Conservation (phyloP, 768 basidiomycete species). For the Steccherinum ochraceum region DNA sequence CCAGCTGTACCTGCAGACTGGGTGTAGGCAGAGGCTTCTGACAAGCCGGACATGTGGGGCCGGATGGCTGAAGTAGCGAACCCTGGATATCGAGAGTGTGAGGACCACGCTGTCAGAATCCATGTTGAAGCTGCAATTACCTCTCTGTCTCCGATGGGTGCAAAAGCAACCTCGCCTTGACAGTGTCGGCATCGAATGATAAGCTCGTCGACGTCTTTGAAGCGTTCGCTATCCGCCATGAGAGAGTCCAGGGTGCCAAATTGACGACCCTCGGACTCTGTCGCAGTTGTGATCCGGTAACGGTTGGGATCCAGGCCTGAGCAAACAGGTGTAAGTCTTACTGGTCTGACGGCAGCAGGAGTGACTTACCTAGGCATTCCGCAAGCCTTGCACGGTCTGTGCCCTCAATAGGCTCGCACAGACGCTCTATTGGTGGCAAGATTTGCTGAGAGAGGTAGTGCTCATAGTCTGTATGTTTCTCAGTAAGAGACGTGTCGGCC, state of each 20-base stretch:
- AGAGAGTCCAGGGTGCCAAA: constrained; percentile 86
- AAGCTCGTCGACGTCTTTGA: constrained; percentile 69
- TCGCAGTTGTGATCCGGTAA: constrained; percentile 35
- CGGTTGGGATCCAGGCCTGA: constrained; percentile 57
- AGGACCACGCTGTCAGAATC: constrained; percentile 1
- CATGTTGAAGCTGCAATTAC: constrained; percentile 29
- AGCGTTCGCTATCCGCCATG: constrained; percentile 82
- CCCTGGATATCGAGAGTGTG: constrained; percentile 35
- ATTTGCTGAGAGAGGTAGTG: constrained; percentile 90
- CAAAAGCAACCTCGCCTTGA: constrained; percentile 49
- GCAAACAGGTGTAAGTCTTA: background rate
- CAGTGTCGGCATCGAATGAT: constrained; percentile 75
- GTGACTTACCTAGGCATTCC: constrained; percentile 79
- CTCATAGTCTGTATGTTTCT: constrained; percentile 63
- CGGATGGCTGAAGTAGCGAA: constrained; percentile 58
- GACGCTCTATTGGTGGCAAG: constrained; percentile 87
- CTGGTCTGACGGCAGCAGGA: background rate
- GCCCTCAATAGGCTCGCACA: constrained; percentile 95
- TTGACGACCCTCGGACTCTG: constrained; percentile 49
- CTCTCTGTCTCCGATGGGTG: constrained; percentile 51
- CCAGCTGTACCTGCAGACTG: constrained; percentile 79
- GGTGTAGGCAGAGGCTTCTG: constrained; percentile 40
- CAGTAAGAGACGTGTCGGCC: background rate
- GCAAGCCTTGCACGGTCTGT: constrained; percentile 89
- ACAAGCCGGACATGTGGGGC: constrained; percentile 71